Percentiles rank a stretch among this genome's conserved stretches.
Conservation (phyloP, 179 eudicot species). For the Monotropa hypopitys region DNA sequence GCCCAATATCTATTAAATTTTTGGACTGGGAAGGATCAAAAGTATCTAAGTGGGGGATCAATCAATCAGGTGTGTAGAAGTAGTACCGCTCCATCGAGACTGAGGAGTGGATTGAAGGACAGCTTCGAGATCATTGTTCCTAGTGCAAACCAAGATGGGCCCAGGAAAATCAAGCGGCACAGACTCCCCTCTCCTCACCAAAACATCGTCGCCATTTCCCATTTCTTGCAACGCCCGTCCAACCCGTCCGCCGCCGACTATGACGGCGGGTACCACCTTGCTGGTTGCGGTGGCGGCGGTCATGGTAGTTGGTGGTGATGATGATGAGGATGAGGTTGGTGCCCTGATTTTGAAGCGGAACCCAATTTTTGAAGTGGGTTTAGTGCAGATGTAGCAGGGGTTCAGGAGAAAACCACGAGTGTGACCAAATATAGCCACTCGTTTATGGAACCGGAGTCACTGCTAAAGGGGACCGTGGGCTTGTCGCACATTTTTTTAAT, state of each 20-base stretch:
- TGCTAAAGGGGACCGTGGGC: too few species aligned
- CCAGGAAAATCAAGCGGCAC: conserved; percentile 71
- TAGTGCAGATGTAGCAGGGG: conserved; percentile 14
- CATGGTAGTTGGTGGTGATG: conserved; percentile 14
- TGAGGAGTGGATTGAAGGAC: conserved; percentile 71
- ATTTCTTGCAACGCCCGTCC: conserved; percentile 65
- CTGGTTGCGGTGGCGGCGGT: conserved; percentile 15
- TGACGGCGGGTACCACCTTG: conserved; percentile 56
- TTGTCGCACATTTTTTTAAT: too few species aligned
- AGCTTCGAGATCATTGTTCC: conserved; percentile 86
- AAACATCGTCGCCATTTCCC: conserved; percentile 70
- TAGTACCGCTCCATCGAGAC: conserved; percentile 70
- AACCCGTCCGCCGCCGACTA: conserved; percentile 91
- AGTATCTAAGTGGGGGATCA: background rate
- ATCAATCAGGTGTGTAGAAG: background rate
- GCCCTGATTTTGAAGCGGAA: conserved; percentile 8
- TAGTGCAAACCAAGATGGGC: conserved; percentile 81
- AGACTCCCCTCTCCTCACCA: conserved; percentile 65
- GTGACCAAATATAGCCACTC: conserved; percentile 21
- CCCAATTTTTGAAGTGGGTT: conserved; percentile 17
- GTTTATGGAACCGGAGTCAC: conserved; percentile 6
- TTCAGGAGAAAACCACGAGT: conserved; percentile 5
- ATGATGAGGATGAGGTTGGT: conserved; percentile 8
- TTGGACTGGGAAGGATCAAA: background rate
- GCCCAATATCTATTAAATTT: background rate